Percentiles rank a stretch among this genome's conserved stretches.
Evolutionary conservation across 805 yeast genomes (phyloP).

Genomic region (Wickerhamomyces queroliae): DNA sequence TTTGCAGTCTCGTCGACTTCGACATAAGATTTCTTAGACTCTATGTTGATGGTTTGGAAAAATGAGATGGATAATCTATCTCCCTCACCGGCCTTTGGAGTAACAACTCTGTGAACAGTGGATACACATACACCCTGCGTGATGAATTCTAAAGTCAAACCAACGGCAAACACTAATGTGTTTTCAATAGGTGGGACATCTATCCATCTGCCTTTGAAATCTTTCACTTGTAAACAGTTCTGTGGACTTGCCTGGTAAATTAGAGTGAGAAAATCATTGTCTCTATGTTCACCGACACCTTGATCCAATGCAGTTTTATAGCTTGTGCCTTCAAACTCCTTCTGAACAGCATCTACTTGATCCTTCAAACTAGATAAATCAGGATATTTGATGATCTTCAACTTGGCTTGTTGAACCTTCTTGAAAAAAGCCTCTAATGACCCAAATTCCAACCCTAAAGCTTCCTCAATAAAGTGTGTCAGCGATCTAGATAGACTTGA

Average conservation of each 20-base stretch:
- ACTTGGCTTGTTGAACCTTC: slow-evolving; percentile 31
- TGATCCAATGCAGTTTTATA: slow-evolving; percentile 35
- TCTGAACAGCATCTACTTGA: slow-evolving; percentile 27
- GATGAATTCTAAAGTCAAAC: slow-evolving; percentile 42
- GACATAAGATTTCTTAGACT: slow-evolving; percentile 14
- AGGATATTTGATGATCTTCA: slow-evolving; percentile 39
- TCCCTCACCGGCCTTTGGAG: slow-evolving; percentile 15
- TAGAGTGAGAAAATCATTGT: slow-evolving; percentile 55
- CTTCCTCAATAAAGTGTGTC: slow-evolving; percentile 45
- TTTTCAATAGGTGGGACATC: slow-evolving; percentile 34
- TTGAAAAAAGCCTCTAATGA: slow-evolving; percentile 45
- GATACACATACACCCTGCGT: slow-evolving; percentile 44
- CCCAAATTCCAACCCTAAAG: slow-evolving; percentile 41
- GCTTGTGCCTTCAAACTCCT: slow-evolving; percentile 38
- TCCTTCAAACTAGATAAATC: slow-evolving; percentile 2
- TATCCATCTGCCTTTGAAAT: slow-evolving; percentile 41
- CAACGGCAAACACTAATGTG: slow-evolving; percentile 42
- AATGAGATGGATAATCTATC: slow-evolving; percentile 41
- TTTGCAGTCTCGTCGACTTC: slow-evolving; percentile 12
- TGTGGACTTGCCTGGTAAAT: slow-evolving; percentile 52
- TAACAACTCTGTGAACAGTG: slow-evolving; percentile 40
- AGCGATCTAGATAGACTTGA: slow-evolving; percentile 36
- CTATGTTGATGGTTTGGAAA: slow-evolving; percentile 39
- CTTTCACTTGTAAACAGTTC: slow-evolving; percentile 39
- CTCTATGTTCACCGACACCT: slow-evolving; percentile 46